Evolutionary conservation across 2,329 filamentous ascomycete genomes (phyloP), one percentile per base, ranked within the genome.

Genomic region (Madurella fahalii): DNA sequence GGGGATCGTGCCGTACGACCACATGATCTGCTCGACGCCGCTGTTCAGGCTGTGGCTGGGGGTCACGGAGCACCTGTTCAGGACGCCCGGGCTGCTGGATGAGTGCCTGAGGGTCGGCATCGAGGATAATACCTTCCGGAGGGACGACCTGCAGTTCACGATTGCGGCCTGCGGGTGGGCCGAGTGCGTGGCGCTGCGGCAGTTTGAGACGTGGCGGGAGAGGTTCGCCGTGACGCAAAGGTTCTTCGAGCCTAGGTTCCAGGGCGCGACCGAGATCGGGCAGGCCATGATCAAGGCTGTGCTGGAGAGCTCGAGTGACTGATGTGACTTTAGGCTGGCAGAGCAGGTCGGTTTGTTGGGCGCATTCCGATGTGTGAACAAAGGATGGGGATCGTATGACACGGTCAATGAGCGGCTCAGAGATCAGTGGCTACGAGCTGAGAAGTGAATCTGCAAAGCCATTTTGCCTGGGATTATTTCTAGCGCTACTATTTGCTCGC

Each of bases 11-110:
- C 94, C 94, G 0, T 99, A 99, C 71, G 93, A 99, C 72, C 95
- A 99, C 76, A 99, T 99, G 92, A 95, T 99, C 63, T 99, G 94
- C 76, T 96, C 91, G 51, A 99, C 94, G 40, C 94, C 94, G 75
- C 83, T 97, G 45, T 99, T 99, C 77, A 88, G 94, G 48, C 83
- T 99, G 61, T 96, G 94, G 84, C 82, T 99, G 34, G 94, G 94
- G 53, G 95, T 96, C n/a, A 93, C 92, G 1, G 94, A 99, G 73
- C 93, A 95, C 69, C 79, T 99, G 39, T 99, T 96, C 77, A 86
- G 91, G 61, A 91, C 92, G 65, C 79, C 83, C 16, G 82, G 81
- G 2, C 77, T 96, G 50, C 83, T 99, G 13, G 87, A 95, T 48
- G 90, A 94, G 68, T 87, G 88, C 20, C 82, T 99, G 63, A 81